These are phyloP conservation scores for Fusarium cyanostomum DNA, from an alignment of 2,329 filamentous ascomycete species.

Conservation along the genomic window DNA sequence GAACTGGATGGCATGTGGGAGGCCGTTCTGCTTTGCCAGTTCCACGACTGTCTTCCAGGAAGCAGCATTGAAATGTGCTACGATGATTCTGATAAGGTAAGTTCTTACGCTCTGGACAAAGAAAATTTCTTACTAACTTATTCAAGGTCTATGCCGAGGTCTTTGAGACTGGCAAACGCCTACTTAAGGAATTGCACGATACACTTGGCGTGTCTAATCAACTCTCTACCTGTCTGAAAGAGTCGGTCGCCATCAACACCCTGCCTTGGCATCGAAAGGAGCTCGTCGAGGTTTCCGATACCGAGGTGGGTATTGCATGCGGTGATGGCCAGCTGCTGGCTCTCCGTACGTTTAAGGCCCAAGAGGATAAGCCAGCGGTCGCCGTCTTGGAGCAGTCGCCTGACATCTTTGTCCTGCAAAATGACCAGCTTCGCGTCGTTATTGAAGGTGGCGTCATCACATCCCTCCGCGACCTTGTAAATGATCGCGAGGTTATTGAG, in stretches of 20 bases:
- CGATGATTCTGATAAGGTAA: constrained; percentile 86
- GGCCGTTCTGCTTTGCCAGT: constrained; percentile 88
- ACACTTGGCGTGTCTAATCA: constrained; percentile 70
- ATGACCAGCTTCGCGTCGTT: constrained; percentile 77
- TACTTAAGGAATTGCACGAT: constrained; percentile 75
- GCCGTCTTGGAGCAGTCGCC: constrained; percentile 60
- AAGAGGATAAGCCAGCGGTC: constrained; percentile 58
- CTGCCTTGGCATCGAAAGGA: constrained; percentile 86
- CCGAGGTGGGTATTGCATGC: constrained; percentile 63
- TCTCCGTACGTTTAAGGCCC: constrained; percentile 60
- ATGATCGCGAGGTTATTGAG: constrained; percentile 80
- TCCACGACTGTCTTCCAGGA: constrained; percentile 96
- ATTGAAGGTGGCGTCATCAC: constrained; percentile 81
- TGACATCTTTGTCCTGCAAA: constrained; percentile 80
- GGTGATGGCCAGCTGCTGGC: constrained; percentile 64
- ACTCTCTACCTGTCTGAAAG: constrained; percentile 51
- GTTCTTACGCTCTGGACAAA: constrained; percentile 9
- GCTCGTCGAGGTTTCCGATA: constrained; percentile 70
- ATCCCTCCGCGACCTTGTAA: constrained; percentile 80
- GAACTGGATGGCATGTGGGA: constrained; percentile 99
- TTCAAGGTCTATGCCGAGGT: constrained; percentile 79
- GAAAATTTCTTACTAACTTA: constrained; percentile 4
- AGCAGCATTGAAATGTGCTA: constrained; percentile 99
- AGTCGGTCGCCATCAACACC: constrained; percentile 79
- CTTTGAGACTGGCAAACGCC: constrained; percentile 77